Evolutionary conservation across 345 rosid species (phyloP), one percentile per base, ranked within the genome.

Genomic region (Murraya koenigii): DNA sequence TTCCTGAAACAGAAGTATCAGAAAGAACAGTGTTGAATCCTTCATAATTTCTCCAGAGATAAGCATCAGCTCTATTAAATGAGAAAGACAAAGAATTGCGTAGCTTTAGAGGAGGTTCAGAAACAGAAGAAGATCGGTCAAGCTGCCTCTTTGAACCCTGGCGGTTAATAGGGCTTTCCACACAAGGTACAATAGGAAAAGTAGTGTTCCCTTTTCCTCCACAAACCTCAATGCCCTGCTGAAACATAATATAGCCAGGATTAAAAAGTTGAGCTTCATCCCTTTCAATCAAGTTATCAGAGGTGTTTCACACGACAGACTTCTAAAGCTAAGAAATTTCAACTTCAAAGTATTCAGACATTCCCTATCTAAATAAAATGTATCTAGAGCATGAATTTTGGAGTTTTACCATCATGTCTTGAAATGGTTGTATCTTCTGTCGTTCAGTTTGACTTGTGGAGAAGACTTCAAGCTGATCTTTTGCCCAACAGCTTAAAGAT

Each of bases 291-390:
- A 22, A 47, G 14, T 19, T 33, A 41, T 23, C 36, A 32, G 26
- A 75, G 44, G 13, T 61, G 62, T 68, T 33, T 60, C 72, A 63
- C 9, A 30, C 7, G 25, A 33, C 71, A 17, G 63, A 67, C 41
- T 74, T 69, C 81, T 33, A 25, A 73, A 56, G 26, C 56, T 52
- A 47, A 60, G 38, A 77, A 23, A 30, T 19, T 41, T 77, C 23
- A 39, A 64, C 66, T 66, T 47, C 47, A 72, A 70, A 38, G 26
- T 58, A 61, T 47, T 67, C 55, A 71, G 44, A 71, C 69, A 76
- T 56, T 67, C 55, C 20, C 41, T 39, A 35, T 30, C 63, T 19
- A 55, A 1, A 72, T 58, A 72, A 22, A 33, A 38, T 20, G 55
- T 14, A 81, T 77, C 68, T 22, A 35, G 32, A 59, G 74, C 77